A percentile compares a stretch with the other conserved stretches of the same genome.
Evolutionary conservation across 2,329 filamentous ascomycete genomes (phyloP).

Genomic region (Diaporthe batatas): DNA sequence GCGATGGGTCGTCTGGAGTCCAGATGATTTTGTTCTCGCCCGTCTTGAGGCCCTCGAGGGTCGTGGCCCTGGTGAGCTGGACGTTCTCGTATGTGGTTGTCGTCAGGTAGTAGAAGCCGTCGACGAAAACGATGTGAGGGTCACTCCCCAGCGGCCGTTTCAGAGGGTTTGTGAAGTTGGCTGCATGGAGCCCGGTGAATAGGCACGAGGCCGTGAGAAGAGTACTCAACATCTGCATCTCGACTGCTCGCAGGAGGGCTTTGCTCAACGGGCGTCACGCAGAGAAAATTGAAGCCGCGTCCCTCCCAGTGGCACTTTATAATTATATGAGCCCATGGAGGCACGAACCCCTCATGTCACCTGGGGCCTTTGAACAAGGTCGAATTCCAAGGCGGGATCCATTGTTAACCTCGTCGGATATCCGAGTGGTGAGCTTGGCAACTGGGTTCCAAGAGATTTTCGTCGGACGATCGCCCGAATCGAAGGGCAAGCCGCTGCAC

Average conservation of each 20-base stretch:
- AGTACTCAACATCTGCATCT: background rate
- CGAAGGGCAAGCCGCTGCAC: background rate
- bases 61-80: conserved; percentile 10
- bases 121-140: conserved; percentile 13
- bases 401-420: background rate
- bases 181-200: conserved; percentile 9
- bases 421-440: conserved; percentile 21
- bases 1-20: background rate
- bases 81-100: conserved; percentile 10
- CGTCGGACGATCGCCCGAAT: conserved; percentile 25
- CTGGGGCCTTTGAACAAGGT: background rate
- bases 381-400: background rate
- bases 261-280: too few relatives aligned
- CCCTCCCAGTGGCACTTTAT: background rate
- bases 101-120: conserved; percentile 26
- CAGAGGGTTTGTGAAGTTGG: conserved; percentile 14
- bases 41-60: conserved; percentile 10
- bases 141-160: conserved; percentile 6
- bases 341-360: background rate
- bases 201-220: conserved; percentile 12
- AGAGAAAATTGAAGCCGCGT: too few relatives aligned
- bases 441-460: conserved; percentile 6
- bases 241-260: background rate
- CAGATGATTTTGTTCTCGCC: conserved; percentile 21
- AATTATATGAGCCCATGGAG: background rate